A percentile compares a stretch with the other conserved stretches of the same genome.
phyloP scores from a whole-genome alignment of 139 green algal species.

The Auxenochlorella protothecoides region DNA sequence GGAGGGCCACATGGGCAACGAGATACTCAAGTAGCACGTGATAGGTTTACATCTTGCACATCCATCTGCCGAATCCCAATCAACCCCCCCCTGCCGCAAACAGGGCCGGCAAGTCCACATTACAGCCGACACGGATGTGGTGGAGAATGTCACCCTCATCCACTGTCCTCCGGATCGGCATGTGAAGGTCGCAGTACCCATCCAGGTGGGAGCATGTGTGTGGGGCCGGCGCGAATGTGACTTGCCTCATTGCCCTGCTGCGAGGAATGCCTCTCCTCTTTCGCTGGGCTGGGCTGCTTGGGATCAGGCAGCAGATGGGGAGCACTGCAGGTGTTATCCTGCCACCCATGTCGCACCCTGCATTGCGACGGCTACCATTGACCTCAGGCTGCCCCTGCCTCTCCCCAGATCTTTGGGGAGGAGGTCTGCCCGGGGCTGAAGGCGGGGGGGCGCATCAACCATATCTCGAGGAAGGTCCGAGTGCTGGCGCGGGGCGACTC shows the following conservation, averaged over 20 bases:
- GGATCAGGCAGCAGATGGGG: too few relatives aligned
- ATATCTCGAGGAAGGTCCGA: constrained; percentile 18
- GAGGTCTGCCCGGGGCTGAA: constrained; percentile 37
- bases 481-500: constrained; percentile 12
- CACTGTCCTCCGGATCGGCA: constrained; percentile 26
- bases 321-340: too few relatives aligned
- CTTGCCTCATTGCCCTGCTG: too few relatives aligned
- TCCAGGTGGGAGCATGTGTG: constrained; percentile 14
- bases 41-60: too few relatives aligned
- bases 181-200: constrained; percentile 26
- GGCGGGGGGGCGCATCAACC: constrained; percentile 30
- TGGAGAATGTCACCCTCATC: constrained; percentile 48
- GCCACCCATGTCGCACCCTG: too few relatives aligned
- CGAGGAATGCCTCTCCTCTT: too few relatives aligned
- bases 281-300: too few relatives aligned
- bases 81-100: neutral
- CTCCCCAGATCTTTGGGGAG: constrained; percentile 28
- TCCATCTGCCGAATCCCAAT: neutral
- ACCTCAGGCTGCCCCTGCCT: too few relatives aligned
- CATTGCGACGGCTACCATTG: too few relatives aligned
- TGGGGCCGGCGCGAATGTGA: too few relatives aligned
- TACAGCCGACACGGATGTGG: constrained; percentile 22
- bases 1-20: too few relatives aligned
- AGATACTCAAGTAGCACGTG: too few relatives aligned
- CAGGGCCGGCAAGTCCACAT: constrained; percentile 39